Evolutionary conservation across 768 basidiomycete genomes (phyloP).

Genomic region (Rhizopogon vesiculosus): DNA sequence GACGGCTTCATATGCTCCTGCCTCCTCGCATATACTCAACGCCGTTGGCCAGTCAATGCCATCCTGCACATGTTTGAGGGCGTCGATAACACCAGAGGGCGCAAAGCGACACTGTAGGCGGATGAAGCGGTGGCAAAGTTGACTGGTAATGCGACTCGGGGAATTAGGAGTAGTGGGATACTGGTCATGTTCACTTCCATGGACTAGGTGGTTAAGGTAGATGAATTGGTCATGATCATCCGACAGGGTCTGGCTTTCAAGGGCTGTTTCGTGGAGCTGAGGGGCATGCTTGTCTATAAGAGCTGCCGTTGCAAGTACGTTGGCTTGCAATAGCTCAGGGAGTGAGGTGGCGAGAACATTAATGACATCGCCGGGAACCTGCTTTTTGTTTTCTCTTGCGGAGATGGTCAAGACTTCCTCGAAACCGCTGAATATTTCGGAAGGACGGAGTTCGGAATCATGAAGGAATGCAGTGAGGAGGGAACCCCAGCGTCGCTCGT

Average conservation of each 20-base stretch:
- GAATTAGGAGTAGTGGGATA: conserved; percentile 23
- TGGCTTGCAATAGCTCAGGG: conserved; percentile 55
- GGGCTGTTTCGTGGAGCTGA: conserved; percentile 56
- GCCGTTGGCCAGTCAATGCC: conserved; percentile 54
- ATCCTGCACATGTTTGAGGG: conserved; percentile 48
- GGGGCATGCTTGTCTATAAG: conserved; percentile 71
- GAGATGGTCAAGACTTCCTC: conserved; percentile 56
- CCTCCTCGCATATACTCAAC: conserved; percentile 60
- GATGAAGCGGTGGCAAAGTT: conserved; percentile 60
- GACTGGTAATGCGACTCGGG: conserved; percentile 41
- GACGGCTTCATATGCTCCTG: conserved; percentile 66
- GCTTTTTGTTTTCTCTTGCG: conserved; percentile 40
- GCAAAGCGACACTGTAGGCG: conserved; percentile 70
- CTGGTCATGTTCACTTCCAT: conserved; percentile 37
- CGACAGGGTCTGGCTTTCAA: conserved; percentile 43
- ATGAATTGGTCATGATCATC: conserved; percentile 55
- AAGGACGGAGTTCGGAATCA: conserved; percentile 57
- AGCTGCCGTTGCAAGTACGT: conserved; percentile 62
- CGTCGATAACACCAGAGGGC: conserved; percentile 55
- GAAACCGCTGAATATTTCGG: conserved; percentile 62
- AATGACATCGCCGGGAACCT: conserved; percentile 52
- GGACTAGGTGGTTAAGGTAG: conserved; percentile 75
- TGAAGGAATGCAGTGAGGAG: conserved; percentile 71
- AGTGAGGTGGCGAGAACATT: conserved; percentile 53
- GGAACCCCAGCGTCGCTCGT: conserved; percentile 71